These are phyloP conservation scores for Stemphylium lycopersici DNA, from an alignment of 2,329 filamentous ascomycete species.

Conservation along the genomic window DNA sequence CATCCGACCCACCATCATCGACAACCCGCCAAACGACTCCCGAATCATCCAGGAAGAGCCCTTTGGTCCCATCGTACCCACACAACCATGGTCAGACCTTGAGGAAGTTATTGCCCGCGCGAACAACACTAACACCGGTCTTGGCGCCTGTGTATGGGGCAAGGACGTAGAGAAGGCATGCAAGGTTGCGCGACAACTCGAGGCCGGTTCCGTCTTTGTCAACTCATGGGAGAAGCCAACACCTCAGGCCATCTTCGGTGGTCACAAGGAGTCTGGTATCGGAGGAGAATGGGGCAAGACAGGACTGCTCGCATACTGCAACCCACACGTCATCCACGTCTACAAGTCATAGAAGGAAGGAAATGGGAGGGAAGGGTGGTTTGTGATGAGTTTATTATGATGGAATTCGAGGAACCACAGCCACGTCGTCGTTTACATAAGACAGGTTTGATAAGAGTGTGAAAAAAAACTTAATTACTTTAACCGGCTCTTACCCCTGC, in stretches of 20 bases:
- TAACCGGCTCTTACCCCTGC: background rate
- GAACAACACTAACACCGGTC: conserved; percentile 58
- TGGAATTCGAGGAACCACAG: background rate
- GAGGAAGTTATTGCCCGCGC: conserved; percentile 54
- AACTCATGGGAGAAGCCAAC: conserved; percentile 59
- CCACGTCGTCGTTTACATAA: conserved; percentile 1
- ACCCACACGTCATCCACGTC: conserved; percentile 55
- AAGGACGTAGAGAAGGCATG: conserved; percentile 53
- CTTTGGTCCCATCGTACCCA: conserved; percentile 69
- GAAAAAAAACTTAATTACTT: conserved; percentile 1
- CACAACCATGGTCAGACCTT: conserved; percentile 68
- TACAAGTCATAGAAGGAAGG: conserved; percentile 46
- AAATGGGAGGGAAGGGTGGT: too few relatives aligned
- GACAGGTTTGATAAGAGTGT: conserved; percentile 1
- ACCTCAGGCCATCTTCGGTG: conserved; percentile 66
- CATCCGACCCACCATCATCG: conserved; percentile 65
- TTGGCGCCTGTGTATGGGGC: conserved; percentile 60
- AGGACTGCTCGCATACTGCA: conserved; percentile 56
- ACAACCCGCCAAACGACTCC: conserved; percentile 63
- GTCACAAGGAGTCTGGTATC: conserved; percentile 79
- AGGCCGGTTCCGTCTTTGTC: conserved; percentile 63
- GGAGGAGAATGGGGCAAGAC: conserved; percentile 68
- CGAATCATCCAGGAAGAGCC: conserved; percentile 66
- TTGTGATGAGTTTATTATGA: background rate
- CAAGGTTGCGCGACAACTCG: conserved; percentile 55